Percentiles rank a stretch among this genome's conserved stretches.
phyloP scores from a whole-genome alignment of 805 yeast species.

The Suhomyces faveliae region DNA sequence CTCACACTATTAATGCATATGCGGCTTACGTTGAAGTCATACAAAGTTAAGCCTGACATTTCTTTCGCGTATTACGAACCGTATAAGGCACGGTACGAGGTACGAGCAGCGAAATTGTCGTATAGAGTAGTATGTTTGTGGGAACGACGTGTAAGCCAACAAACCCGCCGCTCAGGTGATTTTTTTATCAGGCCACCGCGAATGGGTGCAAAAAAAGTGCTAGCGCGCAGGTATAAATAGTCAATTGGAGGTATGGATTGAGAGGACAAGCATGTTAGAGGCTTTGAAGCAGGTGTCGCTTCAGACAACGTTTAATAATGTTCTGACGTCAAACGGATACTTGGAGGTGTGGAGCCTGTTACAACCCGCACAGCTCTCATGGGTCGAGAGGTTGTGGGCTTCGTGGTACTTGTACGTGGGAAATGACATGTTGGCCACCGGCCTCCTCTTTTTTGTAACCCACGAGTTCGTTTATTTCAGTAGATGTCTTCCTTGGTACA shows the following conservation, averaged over 20 bases:
- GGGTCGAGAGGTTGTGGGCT: conserved; percentile 52
- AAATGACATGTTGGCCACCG: conserved; percentile 58
- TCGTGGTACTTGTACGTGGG: conserved; percentile 54
- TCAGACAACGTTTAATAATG: neutral
- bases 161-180: neutral
- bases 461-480: conserved; percentile 61
- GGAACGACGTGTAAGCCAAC: neutral
- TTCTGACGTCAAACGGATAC: neutral
- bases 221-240: neutral
- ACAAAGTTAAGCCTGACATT: too few species aligned
- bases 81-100: neutral
- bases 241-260: neutral
- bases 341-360: neutral
- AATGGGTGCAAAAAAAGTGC: conserved; percentile 3
- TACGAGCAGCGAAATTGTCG: neutral
- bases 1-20: too few species aligned
- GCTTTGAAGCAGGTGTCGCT: neutral
- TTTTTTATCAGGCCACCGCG: conserved; percentile 4
- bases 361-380: conserved; percentile 21
- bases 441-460: conserved; percentile 51
- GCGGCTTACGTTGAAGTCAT: too few species aligned
- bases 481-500: conserved; percentile 58
- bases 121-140: neutral
- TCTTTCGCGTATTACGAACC: too few species aligned
- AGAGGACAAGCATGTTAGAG: neutral